Conservation (phyloP, 1,284 basidiomycete species). For the Marasmius tenuissimus region DNA sequence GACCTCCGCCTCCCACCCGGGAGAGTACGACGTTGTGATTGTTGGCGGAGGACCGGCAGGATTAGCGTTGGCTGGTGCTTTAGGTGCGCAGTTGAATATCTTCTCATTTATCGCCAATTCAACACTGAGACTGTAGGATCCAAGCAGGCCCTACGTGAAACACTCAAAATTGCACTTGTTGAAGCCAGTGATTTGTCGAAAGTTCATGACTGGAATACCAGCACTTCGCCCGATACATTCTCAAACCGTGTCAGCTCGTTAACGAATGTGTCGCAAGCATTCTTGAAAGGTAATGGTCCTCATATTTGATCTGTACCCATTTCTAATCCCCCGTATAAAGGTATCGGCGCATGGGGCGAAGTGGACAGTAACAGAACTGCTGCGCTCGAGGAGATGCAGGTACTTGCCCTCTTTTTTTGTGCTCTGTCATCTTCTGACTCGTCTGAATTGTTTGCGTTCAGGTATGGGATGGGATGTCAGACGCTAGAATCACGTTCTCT, state of each 20-base stretch:
- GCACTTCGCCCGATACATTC: slow-evolving; percentile 50
- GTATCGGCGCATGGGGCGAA: slow-evolving; percentile 80
- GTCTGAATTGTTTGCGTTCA: slow-evolving; percentile 27
- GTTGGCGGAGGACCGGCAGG: slow-evolving; percentile 95
- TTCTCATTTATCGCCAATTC: not conserved
- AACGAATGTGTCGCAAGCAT: slow-evolving; percentile 79
- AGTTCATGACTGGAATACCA: slow-evolving; percentile 64
- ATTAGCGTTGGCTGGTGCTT: slow-evolving; percentile 84
- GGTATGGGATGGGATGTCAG: slow-evolving; percentile 90
- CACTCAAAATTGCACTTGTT: slow-evolving; percentile 67
- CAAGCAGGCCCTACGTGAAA: slow-evolving; percentile 45
- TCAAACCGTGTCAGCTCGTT: slow-evolving; percentile 91
- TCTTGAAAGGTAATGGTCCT: slow-evolving; percentile 61
- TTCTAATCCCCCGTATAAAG: slow-evolving; percentile 37
- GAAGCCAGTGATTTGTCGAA: slow-evolving; percentile 79
- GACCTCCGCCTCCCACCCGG: slow-evolving; percentile 14
- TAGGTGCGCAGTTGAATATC: slow-evolving; percentile 53
- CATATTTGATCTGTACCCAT: slow-evolving; percentile 1
- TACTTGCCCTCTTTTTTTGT: slow-evolving; percentile 25
- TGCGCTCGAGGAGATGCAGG: slow-evolving; percentile 85
- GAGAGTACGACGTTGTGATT: slow-evolving; percentile 84
- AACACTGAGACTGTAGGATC: slow-evolving; percentile 44
- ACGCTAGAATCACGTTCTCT: slow-evolving; percentile 75
- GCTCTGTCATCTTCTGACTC: slow-evolving; percentile 1
- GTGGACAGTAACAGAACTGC: slow-evolving; percentile 74